phyloP scores from a whole-genome alignment of 2,329 filamentous ascomycete species.

The Gremmenia infestans region DNA sequence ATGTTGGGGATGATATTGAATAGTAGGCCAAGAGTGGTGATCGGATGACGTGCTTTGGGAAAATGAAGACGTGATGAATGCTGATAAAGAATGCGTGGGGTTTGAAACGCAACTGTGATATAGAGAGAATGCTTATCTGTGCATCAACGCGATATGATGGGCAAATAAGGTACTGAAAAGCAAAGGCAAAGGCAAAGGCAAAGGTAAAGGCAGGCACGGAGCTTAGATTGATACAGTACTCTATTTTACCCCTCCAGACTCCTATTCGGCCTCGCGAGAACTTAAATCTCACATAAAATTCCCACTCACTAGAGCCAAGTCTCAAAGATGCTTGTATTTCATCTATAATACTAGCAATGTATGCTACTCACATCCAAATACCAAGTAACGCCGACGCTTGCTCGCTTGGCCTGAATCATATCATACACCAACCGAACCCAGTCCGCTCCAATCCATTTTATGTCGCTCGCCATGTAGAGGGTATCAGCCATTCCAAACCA shows the following conservation, averaged over 20 bases:
- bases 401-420: not conserved
- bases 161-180: too few species aligned
- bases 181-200: too few species aligned
- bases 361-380: not conserved
- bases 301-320: not conserved
- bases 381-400: not conserved
- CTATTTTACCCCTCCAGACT: too few species aligned
- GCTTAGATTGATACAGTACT: too few species aligned
- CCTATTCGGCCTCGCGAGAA: too few species aligned
- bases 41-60: conserved; percentile 5
- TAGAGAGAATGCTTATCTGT: too few species aligned
- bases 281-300: too few species aligned
- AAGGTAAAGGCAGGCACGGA: too few species aligned
- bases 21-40: too few species aligned
- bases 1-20: not conserved
- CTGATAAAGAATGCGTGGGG: not conserved
- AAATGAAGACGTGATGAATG: conserved; percentile 4
- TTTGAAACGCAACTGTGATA: not conserved
- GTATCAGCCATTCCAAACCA: conserved; percentile 2
- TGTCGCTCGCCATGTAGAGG: conserved; percentile 1
- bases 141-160: too few species aligned
- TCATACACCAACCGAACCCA: conserved; percentile 1
- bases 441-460: not conserved
- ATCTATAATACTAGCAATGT: not conserved
- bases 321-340: not conserved